Percentiles rank a stretch among this genome's conserved stretches.
Evolutionary conservation across 2,329 filamentous ascomycete species (phyloP).

Genomic region (Stemphylium lycopersici): DNA sequence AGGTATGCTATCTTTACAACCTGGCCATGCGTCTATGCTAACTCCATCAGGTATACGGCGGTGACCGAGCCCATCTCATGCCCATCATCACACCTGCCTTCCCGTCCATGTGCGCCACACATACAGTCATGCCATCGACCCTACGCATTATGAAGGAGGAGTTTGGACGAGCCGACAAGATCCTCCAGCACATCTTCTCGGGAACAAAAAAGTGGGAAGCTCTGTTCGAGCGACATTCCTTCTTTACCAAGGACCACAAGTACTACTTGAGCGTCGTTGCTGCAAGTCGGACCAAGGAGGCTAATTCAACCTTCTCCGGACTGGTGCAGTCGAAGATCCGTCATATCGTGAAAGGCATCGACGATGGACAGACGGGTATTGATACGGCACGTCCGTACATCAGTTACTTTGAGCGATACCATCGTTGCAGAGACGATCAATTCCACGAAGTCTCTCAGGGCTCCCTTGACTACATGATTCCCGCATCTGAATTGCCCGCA

Average conservation of each 20-base stretch:
- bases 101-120: constrained; percentile 96
- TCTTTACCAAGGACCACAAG: constrained; percentile 92
- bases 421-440: constrained; percentile 70
- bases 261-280: constrained; percentile 92
- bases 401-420: constrained; percentile 86
- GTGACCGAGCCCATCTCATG: constrained; percentile 89
- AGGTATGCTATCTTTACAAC: constrained; percentile 58
- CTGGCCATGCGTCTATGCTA: constrained; percentile 17
- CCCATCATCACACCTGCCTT: constrained; percentile 98
- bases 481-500: constrained; percentile 55
- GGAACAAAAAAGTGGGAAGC: constrained; percentile 84
- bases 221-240: constrained; percentile 86
- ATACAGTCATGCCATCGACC: constrained; percentile 88
- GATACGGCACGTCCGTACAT: constrained; percentile 88
- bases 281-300: constrained; percentile 81
- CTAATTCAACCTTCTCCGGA: constrained; percentile 86
- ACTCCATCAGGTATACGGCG: constrained; percentile 69
- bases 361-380: constrained; percentile 75
- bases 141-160: constrained; percentile 84
- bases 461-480: constrained; percentile 65
- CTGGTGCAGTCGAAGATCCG: constrained; percentile 93
- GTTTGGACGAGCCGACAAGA: constrained; percentile 75
- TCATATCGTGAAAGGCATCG: constrained; percentile 80
- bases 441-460: constrained; percentile 68
- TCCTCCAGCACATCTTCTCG: constrained; percentile 79